Evolutionary conservation across 805 yeast species (phyloP).

Genomic region (Barnettozyma siamensis): DNA sequence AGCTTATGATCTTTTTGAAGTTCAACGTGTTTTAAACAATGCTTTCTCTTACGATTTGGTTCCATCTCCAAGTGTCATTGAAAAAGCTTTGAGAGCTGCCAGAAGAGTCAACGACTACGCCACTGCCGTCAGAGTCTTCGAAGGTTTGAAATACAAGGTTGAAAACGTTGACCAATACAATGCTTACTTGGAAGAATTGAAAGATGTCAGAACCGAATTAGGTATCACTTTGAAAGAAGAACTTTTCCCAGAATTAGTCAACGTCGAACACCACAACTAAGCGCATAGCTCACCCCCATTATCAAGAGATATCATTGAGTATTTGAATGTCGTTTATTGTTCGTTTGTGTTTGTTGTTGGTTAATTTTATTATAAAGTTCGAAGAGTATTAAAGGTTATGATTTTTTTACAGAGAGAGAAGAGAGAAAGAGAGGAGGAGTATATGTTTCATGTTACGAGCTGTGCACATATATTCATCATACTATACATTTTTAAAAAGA

Average conservation of each 20-base stretch:
- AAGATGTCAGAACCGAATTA: constrained; percentile 84
- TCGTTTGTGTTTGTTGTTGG: constrained; percentile 2
- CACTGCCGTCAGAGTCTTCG: constrained; percentile 97
- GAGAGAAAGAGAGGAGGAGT: background rate
- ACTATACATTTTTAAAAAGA: constrained; percentile 4
- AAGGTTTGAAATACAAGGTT: constrained; percentile 94
- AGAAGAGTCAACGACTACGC: constrained; percentile 99
- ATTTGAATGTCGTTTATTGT: constrained; percentile 1
- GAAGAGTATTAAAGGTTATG: constrained; percentile 6
- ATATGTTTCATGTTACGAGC: constrained; percentile 7
- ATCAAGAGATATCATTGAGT: background rate
- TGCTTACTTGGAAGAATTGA: constrained; percentile 93
- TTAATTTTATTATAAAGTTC: background rate
- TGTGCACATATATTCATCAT: constrained; percentile 5
- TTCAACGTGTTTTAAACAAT: constrained; percentile 92
- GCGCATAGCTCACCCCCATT: background rate
- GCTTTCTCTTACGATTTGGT: constrained; percentile 98
- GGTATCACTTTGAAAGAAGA: constrained; percentile 94
- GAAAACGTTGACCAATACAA: constrained; percentile 91
- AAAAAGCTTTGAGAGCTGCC: constrained; percentile 93
- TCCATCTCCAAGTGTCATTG: constrained; percentile 95
- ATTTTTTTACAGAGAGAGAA: constrained; percentile 3
- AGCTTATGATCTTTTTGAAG: constrained; percentile 83
- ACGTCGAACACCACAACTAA: constrained; percentile 22
- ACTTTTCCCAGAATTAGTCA: constrained; percentile 45